Evolutionary conservation across 495 filamentous ascomycete species (phyloP), one percentile per base, ranked within the genome.

Genomic region (Aspergillus haitiensis): DNA sequence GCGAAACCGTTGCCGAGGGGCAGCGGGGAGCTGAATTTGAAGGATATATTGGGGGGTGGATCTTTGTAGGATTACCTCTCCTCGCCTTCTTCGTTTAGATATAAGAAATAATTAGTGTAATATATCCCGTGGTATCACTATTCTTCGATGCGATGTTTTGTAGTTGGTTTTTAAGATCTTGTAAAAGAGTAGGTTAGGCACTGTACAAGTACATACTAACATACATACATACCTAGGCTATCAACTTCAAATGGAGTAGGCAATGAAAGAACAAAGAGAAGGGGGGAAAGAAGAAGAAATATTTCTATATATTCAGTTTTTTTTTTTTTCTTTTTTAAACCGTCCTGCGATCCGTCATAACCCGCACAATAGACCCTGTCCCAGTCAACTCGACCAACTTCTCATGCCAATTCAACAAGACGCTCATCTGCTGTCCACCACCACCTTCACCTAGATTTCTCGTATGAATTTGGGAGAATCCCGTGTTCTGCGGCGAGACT

Each of bases 401-500:
- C 82, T 97, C 92, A 68, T 96, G 92, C 92, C 92, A 97, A 69
- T 88, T 95, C 63, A 97, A 75, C 67, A 97, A 68, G 46, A 97
- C 92, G 64, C 92, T 96, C 92, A 96, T 96, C 47, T 87, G 88
- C 64, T 90, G 85, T 49, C 91, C 90, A 63, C 89, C 88, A 57
- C 88, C 88, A 59, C 93, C 90, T 64, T 84, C 86, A 16, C 82
- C 84, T 16, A 86, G 80, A 42, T 87, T 84, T 40, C 91, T 79
- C 12, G 77, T 77, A 55, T 88, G 85, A 62, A 93, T 83, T 74
- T 96, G 92, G 63, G 88, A 90, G 76, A 97, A 96, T 67, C 88
- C 91, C 6, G 92, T 96, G 52, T 81, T 76, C 74, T 96, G 91
- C 35, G 92, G 91, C 37, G 89, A 88, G 59, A 91, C 67, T 44